Percentiles rank a stretch among this genome's conserved stretches.
Evolutionary conservation across 228 moss, liverwort and hornwort species (phyloP).

Genomic region (Sphagnum magellanicum): DNA sequence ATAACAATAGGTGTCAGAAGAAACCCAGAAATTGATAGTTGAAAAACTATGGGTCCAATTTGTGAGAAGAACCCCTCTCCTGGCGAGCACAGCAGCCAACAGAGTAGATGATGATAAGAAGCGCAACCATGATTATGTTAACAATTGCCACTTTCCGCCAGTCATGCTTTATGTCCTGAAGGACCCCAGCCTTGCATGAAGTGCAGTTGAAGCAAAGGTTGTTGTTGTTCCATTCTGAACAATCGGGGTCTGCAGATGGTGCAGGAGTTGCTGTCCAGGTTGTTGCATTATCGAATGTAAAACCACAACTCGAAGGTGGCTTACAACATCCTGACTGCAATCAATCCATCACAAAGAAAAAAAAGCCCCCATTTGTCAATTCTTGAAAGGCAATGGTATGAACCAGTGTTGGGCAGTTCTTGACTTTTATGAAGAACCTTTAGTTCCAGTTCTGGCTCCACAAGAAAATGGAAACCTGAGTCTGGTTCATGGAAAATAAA

Average conservation of each 20-base stretch:
- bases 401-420: too few species aligned
- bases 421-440: too few species aligned
- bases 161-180: conserved; percentile 83
- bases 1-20: too few species aligned
- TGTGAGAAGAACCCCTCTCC: too few species aligned
- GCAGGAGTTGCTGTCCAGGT: conserved; percentile 39
- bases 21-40: too few species aligned
- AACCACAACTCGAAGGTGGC: conserved; percentile 77
- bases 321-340: conserved; percentile 95
- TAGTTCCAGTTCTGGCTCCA: too few species aligned
- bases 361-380: too few species aligned
- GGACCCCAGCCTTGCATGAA: conserved; percentile 79
- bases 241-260: conserved; percentile 48
- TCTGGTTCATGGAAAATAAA: too few species aligned
- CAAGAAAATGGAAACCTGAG: too few species aligned
- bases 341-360: neutral
- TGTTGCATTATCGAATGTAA: conserved; percentile 56
- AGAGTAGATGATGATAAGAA: conserved; percentile 66
- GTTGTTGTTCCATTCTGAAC: conserved; percentile 55
- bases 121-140: conserved; percentile 52
- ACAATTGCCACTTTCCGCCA: conserved; percentile 83
- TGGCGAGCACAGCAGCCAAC: conserved; percentile 83
- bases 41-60: too few species aligned
- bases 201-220: conserved; percentile 73
- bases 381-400: too few species aligned